Conservation (phyloP, 169 alveolate genomes). For the Babesia divergens region DNA sequence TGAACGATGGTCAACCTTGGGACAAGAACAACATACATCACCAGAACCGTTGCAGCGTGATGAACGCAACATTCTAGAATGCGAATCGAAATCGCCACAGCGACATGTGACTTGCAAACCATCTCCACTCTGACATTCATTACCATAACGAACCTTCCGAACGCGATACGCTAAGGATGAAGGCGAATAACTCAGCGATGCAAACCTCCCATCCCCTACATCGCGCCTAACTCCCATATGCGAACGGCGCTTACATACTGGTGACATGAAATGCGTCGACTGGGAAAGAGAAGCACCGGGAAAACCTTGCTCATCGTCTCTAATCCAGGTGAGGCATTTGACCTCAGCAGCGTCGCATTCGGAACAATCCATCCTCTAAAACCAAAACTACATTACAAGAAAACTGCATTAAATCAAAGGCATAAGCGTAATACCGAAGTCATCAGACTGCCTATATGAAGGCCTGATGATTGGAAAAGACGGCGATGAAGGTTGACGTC, state of each 20-base stretch:
- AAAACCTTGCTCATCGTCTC: not conserved
- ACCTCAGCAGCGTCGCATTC: constrained; percentile 4
- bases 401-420: constrained; percentile 20
- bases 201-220: not conserved
- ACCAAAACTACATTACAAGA: constrained; percentile 20
- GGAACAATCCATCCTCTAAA: not conserved
- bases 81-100: not conserved
- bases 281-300: not conserved
- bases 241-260: not conserved
- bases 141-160: constrained; percentile 10
- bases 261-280: not conserved
- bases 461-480: no score
- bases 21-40: not conserved
- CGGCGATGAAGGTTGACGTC: no score
- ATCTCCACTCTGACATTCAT: not conserved
- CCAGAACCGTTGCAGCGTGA: not conserved
- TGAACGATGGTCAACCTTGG: not conserved
- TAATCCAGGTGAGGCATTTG: not conserved
- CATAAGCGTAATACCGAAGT: not conserved
- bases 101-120: not conserved
- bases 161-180: constrained; percentile 12
- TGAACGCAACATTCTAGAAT: not conserved
- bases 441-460: constrained; percentile 9
- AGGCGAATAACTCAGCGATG: not conserved
- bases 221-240: not conserved